These are phyloP conservation scores for Globisporangium iwayamae DNA, from an alignment of 352 stramenopile genomes.

Conservation along the genomic window DNA sequence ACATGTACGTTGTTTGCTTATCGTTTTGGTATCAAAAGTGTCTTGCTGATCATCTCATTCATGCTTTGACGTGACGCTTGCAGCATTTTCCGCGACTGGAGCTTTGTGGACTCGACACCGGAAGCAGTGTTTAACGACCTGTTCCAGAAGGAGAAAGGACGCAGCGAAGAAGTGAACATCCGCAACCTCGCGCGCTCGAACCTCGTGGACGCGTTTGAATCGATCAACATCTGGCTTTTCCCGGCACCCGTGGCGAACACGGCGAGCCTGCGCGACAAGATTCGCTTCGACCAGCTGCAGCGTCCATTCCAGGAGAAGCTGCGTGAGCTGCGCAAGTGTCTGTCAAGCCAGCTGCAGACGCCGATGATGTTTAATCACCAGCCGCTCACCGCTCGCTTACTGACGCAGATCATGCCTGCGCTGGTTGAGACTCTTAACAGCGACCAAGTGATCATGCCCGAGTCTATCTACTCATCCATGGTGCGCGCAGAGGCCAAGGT, in stretches of 20 bases:
- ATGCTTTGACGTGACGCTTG: neutral
- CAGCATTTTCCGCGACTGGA: slow-evolving; percentile 88
- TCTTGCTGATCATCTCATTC: slow-evolving; percentile 1
- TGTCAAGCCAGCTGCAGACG: slow-evolving; percentile 66
- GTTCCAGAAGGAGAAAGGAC: slow-evolving; percentile 81
- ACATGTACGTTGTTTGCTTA: slow-evolving; percentile 44
- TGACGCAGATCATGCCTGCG: slow-evolving; percentile 75
- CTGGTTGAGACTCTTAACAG: slow-evolving; percentile 82
- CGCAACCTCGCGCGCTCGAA: slow-evolving; percentile 76
- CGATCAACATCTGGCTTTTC: slow-evolving; percentile 87
- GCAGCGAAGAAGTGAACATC: slow-evolving; percentile 75
- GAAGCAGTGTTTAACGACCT: slow-evolving; percentile 77
- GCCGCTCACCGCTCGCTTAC: slow-evolving; percentile 61
- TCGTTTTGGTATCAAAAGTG: neutral
- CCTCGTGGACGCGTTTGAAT: slow-evolving; percentile 77
- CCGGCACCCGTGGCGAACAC: slow-evolving; percentile 76
- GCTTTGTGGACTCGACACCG: slow-evolving; percentile 80
- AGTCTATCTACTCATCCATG: slow-evolving; percentile 88
- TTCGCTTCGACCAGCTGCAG: slow-evolving; percentile 83
- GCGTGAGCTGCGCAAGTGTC: slow-evolving; percentile 60
- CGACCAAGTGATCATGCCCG: slow-evolving; percentile 85
- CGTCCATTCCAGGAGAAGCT: slow-evolving; percentile 73
- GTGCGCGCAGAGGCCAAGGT: slow-evolving; percentile 72
- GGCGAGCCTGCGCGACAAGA: slow-evolving; percentile 73
- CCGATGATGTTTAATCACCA: slow-evolving; percentile 78